Evolutionary conservation across 257 asterid genomes (phyloP), one percentile per base, ranked within the genome.

Genomic region (Anisodus acutangulus): DNA sequence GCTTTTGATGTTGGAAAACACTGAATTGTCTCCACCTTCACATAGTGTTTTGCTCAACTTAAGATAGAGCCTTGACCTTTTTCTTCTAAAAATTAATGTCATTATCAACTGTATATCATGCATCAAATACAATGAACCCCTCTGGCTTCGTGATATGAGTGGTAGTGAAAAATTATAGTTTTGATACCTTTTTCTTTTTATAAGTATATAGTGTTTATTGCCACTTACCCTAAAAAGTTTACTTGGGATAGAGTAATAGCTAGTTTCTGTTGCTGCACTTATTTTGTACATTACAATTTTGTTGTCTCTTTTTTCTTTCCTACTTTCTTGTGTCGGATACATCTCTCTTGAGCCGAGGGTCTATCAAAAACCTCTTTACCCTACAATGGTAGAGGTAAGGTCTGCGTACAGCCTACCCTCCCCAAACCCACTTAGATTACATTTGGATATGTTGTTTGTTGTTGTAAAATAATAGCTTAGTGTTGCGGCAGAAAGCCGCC

Each of bases 81-180:
- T 68, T 67, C 0, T 68, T 37, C 7, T 9, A 69, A 39, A 68
- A 68, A 69, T n/a, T 39, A 7, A 39, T 69, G 26, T 69, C 54
- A 2, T 39, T 68, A 37, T 39, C 53, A 68, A 68, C 53, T 69
- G 26, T 66, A 35, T 35, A 16, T 39, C 78, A 37, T 39, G 53
- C 31, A 39, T 39, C 47, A 69, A 41, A 15, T 39, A 16, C 31
- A 39, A 16, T 39, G 54, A 69, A 69, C 31, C 13, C 26, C 4
- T 69, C 53, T 1, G 10, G 8, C 31, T 39, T 69, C 53, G 16
- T 69, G 37, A 37, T n/a, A 15, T 22, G 53, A 8, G 26, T 39
- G 78, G 78, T n/a, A 60, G n/a, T 60, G 66, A n/a, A 60, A 6
- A n/a, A 60, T 60, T n/a, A 60, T 60, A 60, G 7, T 67, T 68